Evolutionary conservation across 2,329 filamentous ascomycete species (phyloP).

Genomic region (Xylariaceae sp.): DNA sequence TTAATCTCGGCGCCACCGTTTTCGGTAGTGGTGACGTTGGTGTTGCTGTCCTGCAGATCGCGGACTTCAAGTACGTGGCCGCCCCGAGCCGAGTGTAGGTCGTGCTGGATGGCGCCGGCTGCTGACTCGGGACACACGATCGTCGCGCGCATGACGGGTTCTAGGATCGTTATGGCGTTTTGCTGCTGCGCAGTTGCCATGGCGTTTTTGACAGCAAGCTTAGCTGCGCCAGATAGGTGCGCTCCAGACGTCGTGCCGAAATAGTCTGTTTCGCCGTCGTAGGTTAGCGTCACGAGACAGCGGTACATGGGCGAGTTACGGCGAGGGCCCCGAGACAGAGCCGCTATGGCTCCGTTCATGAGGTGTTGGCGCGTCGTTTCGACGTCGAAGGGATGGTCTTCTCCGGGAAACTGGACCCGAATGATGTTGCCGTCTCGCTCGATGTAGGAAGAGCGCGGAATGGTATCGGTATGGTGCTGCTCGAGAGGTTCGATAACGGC

Average conservation of each 20-base stretch:
- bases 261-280: slow-evolving; percentile 70
- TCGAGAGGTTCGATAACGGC: slow-evolving; percentile 70
- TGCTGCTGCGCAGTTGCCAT: slow-evolving; percentile 67
- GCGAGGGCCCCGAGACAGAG: slow-evolving; percentile 82
- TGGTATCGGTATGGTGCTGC: slow-evolving; percentile 44
- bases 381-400: slow-evolving; percentile 52
- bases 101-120: slow-evolving; percentile 82
- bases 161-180: slow-evolving; percentile 72
- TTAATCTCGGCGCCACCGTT: slow-evolving; percentile 59
- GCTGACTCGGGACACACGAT: slow-evolving; percentile 85
- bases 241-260: slow-evolving; percentile 70
- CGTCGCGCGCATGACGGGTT: slow-evolving; percentile 90
- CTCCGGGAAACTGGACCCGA: slow-evolving; percentile 57
- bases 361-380: slow-evolving; percentile 66
- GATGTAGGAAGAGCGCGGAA: slow-evolving; percentile 51
- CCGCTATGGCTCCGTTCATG: slow-evolving; percentile 81
- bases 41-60: slow-evolving; percentile 59
- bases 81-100: slow-evolving; percentile 76
- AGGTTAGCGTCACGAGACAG: slow-evolving; percentile 71
- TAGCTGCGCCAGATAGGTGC: slow-evolving; percentile 70
- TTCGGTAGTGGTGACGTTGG: neutral
- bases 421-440: slow-evolving; percentile 75
- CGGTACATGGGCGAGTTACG: slow-evolving; percentile 82
- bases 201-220: slow-evolving; percentile 70
- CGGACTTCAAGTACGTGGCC: slow-evolving; percentile 78